A percentile compares a stretch with the other conserved stretches of the same genome.
These are phyloP conservation scores for Ganoderma multipileum DNA, from an alignment of 1,284 basidiomycete species.

Conservation along the genomic window DNA sequence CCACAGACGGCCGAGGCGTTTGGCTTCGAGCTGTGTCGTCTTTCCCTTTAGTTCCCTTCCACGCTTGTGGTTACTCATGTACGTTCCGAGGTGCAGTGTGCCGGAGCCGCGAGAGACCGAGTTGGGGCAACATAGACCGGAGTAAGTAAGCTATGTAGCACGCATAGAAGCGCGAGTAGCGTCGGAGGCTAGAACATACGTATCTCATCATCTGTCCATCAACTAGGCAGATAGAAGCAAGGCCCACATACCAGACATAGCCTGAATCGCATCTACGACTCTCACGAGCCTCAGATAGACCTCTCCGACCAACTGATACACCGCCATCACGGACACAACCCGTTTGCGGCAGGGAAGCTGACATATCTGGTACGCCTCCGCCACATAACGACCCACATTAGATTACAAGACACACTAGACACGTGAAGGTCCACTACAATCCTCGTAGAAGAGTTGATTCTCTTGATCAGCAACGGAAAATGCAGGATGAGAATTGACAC, in stretches of 20 bases:
- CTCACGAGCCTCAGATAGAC: background rate
- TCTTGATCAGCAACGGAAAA: background rate
- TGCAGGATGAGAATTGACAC: background rate
- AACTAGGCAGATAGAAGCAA: background rate
- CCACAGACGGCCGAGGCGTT: background rate
- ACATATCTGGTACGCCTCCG: background rate
- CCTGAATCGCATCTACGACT: background rate
- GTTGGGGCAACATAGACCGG: background rate
- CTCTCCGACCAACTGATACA: background rate
- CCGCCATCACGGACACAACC: background rate
- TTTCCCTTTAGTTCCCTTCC: background rate
- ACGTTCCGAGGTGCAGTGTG: background rate
- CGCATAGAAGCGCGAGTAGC: background rate
- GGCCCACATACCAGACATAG: background rate
- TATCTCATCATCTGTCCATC: slow-evolving; percentile 3
- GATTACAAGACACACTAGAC: background rate
- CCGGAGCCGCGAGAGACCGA: background rate
- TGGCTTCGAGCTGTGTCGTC: background rate
- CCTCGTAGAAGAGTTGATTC: background rate
- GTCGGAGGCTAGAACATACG: background rate
- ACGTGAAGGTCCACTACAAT: background rate
- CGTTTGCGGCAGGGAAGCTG: background rate
- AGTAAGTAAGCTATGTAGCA: background rate
- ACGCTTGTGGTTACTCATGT: background rate
- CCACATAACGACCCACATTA: background rate